Conservation (phyloP, 1,139 yeast genomes). For the Yamadazyma conglobata region DNA sequence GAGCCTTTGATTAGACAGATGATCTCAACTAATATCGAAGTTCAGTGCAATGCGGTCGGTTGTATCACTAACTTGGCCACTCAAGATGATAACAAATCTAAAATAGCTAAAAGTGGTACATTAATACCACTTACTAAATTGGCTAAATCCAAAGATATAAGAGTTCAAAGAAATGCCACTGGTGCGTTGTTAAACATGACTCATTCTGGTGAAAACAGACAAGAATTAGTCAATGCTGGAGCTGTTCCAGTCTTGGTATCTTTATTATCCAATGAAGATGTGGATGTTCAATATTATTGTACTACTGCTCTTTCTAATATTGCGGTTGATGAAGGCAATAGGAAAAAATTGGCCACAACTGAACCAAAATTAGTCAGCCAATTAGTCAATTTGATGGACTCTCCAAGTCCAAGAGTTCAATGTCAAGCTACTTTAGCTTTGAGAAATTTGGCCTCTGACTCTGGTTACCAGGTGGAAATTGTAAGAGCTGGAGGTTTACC, state of each 20-base stretch:
- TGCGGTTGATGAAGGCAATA: constrained; percentile 91
- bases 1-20: constrained; percentile 95
- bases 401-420: constrained; percentile 89
- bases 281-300: constrained; percentile 97
- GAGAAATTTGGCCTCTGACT: constrained; percentile 93
- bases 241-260: constrained; percentile 96
- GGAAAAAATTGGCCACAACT: constrained; percentile 83
- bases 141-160: constrained; percentile 88
- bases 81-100: constrained; percentile 95
- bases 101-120: constrained; percentile 97
- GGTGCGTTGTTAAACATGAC: constrained; percentile 98
- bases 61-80: constrained; percentile 97
- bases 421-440: constrained; percentile 97
- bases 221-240: constrained; percentile 94
- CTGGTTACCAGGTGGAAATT: constrained; percentile 87
- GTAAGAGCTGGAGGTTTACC: constrained; percentile 96
- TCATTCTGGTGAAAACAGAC: constrained; percentile 94
- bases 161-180: constrained; percentile 97
- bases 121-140: constrained; percentile 87
- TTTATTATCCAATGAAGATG: constrained; percentile 80
- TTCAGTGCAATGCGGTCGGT: constrained; percentile 98
- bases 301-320: constrained; percentile 95
- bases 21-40: constrained; percentile 96
- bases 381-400: constrained; percentile 87
- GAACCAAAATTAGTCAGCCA: constrained; percentile 93